A percentile compares a stretch with the other conserved stretches of the same genome.
Conservation (phyloP, 140 eudicot species). For the Erigeron philadelphicus region DNA sequence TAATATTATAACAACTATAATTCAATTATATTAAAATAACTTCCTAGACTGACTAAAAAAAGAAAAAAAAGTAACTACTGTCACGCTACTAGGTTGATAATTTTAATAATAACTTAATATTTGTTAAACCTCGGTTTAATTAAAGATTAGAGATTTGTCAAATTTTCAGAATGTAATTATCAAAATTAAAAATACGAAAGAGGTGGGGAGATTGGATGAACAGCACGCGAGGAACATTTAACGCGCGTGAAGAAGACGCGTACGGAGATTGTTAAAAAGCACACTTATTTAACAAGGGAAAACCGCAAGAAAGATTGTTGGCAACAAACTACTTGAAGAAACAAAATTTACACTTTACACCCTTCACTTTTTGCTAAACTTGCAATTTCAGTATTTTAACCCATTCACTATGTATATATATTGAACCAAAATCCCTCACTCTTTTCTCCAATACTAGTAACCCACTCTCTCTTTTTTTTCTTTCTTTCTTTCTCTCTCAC, state of each 20-base stretch:
- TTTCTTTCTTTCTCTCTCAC: slow-evolving; percentile 7
- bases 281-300: slow-evolving; percentile 30
- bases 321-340: slow-evolving; percentile 38
- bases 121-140: no score
- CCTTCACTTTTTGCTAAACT: slow-evolving; percentile 26
- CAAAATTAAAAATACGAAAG: neutral
- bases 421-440: slow-evolving; percentile 30
- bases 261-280: slow-evolving; percentile 26
- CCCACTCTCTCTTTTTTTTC: slow-evolving; percentile 11
- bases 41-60: no score
- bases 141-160: no score
- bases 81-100: no score
- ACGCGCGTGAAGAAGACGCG: slow-evolving; percentile 23
- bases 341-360: slow-evolving; percentile 26
- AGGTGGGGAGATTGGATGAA: slow-evolving; percentile 27
- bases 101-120: no score
- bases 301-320: slow-evolving; percentile 50
- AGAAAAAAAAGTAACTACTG: no score
- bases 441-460: slow-evolving; percentile 20
- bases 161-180: no score
- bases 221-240: slow-evolving; percentile 38
- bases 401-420: slow-evolving; percentile 36
- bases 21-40: no score
- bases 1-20: no score
- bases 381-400: slow-evolving; percentile 19